Conservation (phyloP, 2,329 filamentous ascomycete genomes). For the Endoconidiophora polonica region DNA sequence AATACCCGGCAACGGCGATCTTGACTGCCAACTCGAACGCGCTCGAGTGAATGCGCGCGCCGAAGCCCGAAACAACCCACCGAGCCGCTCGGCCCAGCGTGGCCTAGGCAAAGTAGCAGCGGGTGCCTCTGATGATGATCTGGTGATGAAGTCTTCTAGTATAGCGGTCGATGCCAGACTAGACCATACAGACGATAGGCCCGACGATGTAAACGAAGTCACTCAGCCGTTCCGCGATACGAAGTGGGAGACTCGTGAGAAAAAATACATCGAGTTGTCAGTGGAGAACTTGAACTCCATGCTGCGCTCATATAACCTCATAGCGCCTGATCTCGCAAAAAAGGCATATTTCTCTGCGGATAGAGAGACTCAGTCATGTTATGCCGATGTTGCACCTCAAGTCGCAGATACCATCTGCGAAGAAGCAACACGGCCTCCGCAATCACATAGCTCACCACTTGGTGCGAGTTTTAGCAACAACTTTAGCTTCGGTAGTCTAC, state of each 20-base stretch:
- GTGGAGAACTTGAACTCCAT: conserved; percentile 64
- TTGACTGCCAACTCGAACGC: conserved; percentile 54
- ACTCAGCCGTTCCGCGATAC: conserved; percentile 55
- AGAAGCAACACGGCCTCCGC: conserved; percentile 32
- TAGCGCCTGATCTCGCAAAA: conserved; percentile 81
- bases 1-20: conserved; percentile 49
- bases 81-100: conserved; percentile 18
- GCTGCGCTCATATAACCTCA: conserved; percentile 80
- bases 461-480: not conserved
- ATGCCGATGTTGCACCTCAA: conserved; percentile 66
- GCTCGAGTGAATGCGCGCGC: conserved; percentile 62
- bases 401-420: conserved; percentile 57
- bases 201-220: not conserved
- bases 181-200: conserved; percentile 7
- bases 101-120: conserved; percentile 21
- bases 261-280: conserved; percentile 57
- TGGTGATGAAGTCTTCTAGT: conserved; percentile 28
- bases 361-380: conserved; percentile 67
- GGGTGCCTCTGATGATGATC: conserved; percentile 30
- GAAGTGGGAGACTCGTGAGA: conserved; percentile 56
- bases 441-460: conserved; percentile 21
- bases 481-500: conserved; percentile 20
- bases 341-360: conserved; percentile 81
- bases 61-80: conserved; percentile 50
- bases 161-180: conserved; percentile 19